phyloP scores from a whole-genome alignment of 1,284 basidiomycete genomes.

The Irpex lacteus region DNA sequence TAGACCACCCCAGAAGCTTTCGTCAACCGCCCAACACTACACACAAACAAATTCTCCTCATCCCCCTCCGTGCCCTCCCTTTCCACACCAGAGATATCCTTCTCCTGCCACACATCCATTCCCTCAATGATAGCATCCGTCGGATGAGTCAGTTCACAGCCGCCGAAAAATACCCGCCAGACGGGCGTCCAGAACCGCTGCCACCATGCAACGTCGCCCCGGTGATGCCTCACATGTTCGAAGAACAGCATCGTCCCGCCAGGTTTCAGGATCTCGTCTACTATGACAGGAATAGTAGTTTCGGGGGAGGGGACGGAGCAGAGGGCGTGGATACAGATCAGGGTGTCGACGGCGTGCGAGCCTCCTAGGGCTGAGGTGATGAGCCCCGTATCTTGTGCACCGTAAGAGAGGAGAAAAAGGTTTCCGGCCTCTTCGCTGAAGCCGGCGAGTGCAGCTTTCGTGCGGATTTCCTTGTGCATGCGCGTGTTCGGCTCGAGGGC shows the following conservation, averaged over 20 bases:
- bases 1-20: neutral
- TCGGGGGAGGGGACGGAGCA: constrained; percentile 57
- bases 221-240: constrained; percentile 59
- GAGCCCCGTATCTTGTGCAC: constrained; percentile 49
- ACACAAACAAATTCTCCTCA: constrained; percentile 49
- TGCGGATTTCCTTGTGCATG: constrained; percentile 59
- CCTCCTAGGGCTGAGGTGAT: constrained; percentile 44
- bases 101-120: constrained; percentile 41
- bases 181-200: constrained; percentile 67
- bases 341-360: constrained; percentile 44
- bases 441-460: constrained; percentile 44
- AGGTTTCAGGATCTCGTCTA: constrained; percentile 47
- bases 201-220: constrained; percentile 57
- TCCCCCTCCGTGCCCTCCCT: constrained; percentile 34
- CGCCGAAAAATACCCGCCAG: constrained; percentile 55
- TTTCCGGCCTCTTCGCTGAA: constrained; percentile 47
- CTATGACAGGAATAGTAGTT: constrained; percentile 39
- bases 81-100: constrained; percentile 35
- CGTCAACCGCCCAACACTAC: neutral
- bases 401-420: constrained; percentile 44
- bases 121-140: constrained; percentile 51
- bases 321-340: constrained; percentile 57
- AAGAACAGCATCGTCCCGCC: constrained; percentile 60
- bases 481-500: constrained; percentile 64
- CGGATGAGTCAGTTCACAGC: constrained; percentile 59